A percentile compares a stretch with the other conserved stretches of the same genome.
These are phyloP conservation scores for Scenedesmus sp. DNA, from an alignment of 163 green algal species.

Conservation along the genomic window DNA sequence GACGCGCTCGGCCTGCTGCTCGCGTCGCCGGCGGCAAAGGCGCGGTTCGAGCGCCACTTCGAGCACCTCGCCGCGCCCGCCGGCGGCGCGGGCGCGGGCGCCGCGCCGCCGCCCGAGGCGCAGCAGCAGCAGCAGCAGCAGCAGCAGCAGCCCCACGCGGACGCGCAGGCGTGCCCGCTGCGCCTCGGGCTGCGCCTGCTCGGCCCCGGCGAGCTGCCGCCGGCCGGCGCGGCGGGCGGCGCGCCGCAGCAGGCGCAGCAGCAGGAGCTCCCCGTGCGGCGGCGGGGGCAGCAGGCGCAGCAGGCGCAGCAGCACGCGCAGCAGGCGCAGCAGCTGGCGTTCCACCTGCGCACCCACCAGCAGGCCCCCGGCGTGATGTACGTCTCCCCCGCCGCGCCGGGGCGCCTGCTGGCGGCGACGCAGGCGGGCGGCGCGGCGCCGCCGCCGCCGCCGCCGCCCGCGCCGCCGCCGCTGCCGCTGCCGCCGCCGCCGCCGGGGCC, in stretches of 20 bases:
- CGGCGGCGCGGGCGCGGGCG: neutral
- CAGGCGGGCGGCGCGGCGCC: neutral
- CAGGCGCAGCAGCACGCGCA: neutral
- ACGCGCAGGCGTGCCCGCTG: neutral
- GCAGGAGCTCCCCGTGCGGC: neutral
- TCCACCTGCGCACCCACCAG: too few species aligned
- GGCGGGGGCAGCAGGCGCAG: neutral
- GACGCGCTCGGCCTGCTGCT: slow-evolving; percentile 38
- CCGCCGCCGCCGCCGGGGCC: neutral
- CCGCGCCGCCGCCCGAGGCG: neutral
- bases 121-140: slow-evolving; percentile 3
- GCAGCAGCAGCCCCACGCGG: neutral
- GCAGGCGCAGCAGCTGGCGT: neutral
- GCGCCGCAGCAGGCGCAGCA: neutral
- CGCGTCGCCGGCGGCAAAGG: neutral
- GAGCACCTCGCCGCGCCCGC: slow-evolving; percentile 1
- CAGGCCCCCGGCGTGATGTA: neutral
- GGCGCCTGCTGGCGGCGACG: neutral
- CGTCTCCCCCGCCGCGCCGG: neutral
- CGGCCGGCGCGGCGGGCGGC: too few species aligned
- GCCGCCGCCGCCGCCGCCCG: neutral
- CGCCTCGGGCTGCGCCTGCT: neutral
- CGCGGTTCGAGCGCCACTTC: slow-evolving; percentile 47
- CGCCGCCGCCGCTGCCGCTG: neutral
- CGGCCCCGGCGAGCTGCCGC: neutral